A percentile compares a stretch with the other conserved stretches of the same genome.
Conservation (phyloP, 1,284 basidiomycete species). For the Schizophyllum amplum region DNA sequence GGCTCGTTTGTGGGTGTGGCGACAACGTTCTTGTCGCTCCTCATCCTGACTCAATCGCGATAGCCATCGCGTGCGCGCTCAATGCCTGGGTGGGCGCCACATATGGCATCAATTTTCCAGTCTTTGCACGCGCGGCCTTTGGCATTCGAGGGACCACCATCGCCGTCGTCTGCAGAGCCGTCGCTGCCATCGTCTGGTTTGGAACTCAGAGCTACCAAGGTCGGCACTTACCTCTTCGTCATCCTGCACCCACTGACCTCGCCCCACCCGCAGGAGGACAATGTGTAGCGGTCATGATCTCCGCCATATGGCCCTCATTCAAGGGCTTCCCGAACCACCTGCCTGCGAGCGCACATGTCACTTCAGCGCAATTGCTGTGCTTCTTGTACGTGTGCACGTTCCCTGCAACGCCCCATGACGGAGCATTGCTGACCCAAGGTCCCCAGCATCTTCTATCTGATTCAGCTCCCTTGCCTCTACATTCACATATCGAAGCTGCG, state of each 20-base stretch:
- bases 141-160: constrained; percentile 15
- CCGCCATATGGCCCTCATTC: constrained; percentile 59
- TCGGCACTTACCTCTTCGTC: not conserved
- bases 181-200: constrained; percentile 14
- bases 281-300: constrained; percentile 34
- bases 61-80: constrained; percentile 15
- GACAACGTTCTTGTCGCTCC: not conserved
- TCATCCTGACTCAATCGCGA: not conserved
- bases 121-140: constrained; percentile 12
- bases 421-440: not conserved
- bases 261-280: constrained; percentile 11
- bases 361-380: constrained; percentile 30
- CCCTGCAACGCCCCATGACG: not conserved
- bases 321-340: constrained; percentile 46
- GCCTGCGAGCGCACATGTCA: constrained; percentile 43
- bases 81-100: constrained; percentile 17
- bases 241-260: not conserved
- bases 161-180: constrained; percentile 16
- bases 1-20: constrained; percentile 16
- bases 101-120: constrained; percentile 16
- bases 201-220: constrained; percentile 17
- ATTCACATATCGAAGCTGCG: constrained; percentile 53
- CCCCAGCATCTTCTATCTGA: constrained; percentile 57
- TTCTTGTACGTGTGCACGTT: constrained; percentile 7
- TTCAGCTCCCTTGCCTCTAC: constrained; percentile 55